These are phyloP conservation scores for Agrocybe pediades DNA, from an alignment of 768 basidiomycete species.

Conservation along the genomic window DNA sequence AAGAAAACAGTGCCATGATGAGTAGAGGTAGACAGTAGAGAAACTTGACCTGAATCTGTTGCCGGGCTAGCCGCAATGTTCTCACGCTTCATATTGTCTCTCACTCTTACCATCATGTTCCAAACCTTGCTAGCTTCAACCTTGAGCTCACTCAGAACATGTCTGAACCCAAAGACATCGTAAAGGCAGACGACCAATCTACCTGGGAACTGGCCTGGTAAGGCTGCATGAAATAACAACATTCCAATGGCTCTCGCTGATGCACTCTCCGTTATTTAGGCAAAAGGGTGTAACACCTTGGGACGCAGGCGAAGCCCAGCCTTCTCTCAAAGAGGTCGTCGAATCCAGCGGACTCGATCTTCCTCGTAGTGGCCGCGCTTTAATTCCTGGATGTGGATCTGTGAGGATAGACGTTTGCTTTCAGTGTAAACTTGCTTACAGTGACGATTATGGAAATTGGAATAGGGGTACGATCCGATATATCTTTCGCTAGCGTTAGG, in stretches of 20 bases:
- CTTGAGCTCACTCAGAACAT: too few relatives aligned
- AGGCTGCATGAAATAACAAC: too few relatives aligned
- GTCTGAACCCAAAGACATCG: constrained; percentile 17
- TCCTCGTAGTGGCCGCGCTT: constrained; percentile 33
- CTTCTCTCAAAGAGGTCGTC: constrained; percentile 54
- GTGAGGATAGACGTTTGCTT: constrained; percentile 22
- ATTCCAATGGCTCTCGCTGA: too few relatives aligned
- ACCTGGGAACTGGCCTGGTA: constrained; percentile 32
- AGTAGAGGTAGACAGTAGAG: too few relatives aligned
- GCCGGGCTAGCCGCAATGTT: too few relatives aligned
- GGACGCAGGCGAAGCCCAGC: constrained; percentile 59
- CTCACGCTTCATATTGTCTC: too few relatives aligned
- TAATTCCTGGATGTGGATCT: constrained; percentile 52
- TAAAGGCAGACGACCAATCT: constrained; percentile 23
- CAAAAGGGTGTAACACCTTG: constrained; percentile 54
- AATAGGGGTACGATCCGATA: constrained; percentile 9
- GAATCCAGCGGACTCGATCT: constrained; percentile 44
- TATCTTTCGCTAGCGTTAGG: constrained; percentile 53
- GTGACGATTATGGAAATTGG: constrained; percentile 42
- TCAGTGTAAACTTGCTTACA: constrained; percentile 30
- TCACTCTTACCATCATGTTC: too few relatives aligned
- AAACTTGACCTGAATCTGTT: too few relatives aligned
- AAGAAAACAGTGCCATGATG: too few relatives aligned
- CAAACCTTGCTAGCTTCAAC: too few relatives aligned
- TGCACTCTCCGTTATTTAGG: neutral